Conservation (phyloP, 345 rosid genomes). For the Clarkia xantiana region DNA sequence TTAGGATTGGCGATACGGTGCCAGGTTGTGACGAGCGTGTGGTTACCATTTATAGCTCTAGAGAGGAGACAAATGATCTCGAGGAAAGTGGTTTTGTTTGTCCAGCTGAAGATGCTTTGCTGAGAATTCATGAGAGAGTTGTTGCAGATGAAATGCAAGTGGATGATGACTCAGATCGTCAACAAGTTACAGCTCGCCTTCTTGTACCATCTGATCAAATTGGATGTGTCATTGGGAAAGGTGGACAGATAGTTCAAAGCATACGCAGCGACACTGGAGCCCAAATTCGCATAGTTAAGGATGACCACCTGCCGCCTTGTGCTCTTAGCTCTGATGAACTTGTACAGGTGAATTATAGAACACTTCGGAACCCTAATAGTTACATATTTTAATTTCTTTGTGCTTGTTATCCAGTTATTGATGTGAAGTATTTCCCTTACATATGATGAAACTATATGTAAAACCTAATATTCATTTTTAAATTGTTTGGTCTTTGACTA, state of each 20-base stretch:
- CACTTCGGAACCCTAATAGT: not conserved
- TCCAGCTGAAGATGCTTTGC: constrained; percentile 92
- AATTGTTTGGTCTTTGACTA: no score
- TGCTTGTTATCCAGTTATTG: not conserved
- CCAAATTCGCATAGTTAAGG: constrained; percentile 84
- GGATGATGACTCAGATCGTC: constrained; percentile 53
- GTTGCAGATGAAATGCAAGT: constrained; percentile 46
- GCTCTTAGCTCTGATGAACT: constrained; percentile 84
- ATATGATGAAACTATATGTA: no score
- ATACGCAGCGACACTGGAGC: constrained; percentile 85
- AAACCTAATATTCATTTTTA: no score
- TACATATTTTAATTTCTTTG: not conserved
- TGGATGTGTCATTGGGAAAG: constrained; percentile 91
- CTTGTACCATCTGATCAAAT: constrained; percentile 98
- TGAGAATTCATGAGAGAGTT: constrained; percentile 75
- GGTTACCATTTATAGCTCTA: constrained; percentile 74
- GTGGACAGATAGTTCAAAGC: constrained; percentile 81
- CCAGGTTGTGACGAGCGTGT: constrained; percentile 82
- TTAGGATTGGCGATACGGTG: constrained; percentile 69
- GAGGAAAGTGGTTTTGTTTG: constrained; percentile 46
- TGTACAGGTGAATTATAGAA: constrained; percentile 48
- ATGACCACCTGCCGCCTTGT: constrained; percentile 71
- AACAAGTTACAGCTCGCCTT: constrained; percentile 52
- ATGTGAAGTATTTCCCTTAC: not conserved
- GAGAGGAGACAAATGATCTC: constrained; percentile 64